A percentile compares a stretch with the other conserved stretches of the same genome.
These are phyloP conservation scores for Nephelium lappaceum DNA, from an alignment of 345 rosid species.

Conservation along the genomic window DNA sequence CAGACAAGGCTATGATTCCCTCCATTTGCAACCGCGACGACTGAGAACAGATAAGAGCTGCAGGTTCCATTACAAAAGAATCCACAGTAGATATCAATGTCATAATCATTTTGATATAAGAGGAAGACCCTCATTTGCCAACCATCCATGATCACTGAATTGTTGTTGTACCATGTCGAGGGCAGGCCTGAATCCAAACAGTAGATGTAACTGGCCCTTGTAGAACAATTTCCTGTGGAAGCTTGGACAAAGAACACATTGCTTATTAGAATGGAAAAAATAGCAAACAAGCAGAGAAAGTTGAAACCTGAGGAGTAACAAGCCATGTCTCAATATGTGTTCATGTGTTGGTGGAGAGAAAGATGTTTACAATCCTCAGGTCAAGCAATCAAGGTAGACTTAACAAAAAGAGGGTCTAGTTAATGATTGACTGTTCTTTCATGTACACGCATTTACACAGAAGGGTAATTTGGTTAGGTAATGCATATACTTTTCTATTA, in stretches of 20 bases:
- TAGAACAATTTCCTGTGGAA: constrained; percentile 3
- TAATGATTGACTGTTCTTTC: no score
- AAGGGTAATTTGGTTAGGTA: no score
- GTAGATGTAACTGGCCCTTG: constrained; percentile 14
- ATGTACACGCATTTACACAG: no score
- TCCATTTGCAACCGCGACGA: neutral
- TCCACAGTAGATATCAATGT: constrained; percentile 3
- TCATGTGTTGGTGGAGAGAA: neutral
- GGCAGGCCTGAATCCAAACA: constrained; percentile 16
- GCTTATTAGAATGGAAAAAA: constrained; percentile 2
- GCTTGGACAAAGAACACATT: neutral
- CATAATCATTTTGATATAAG: neutral
- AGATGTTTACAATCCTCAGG: neutral
- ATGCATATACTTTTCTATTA: no score
- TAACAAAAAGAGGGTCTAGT: neutral
- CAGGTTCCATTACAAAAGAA: constrained; percentile 18
- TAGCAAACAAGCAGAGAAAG: neutral
- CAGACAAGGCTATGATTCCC: neutral
- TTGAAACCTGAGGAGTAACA: neutral
- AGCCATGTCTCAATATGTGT: neutral
- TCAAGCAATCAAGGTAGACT: neutral
- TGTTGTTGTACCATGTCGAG: constrained; percentile 23
- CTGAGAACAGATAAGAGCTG: constrained; percentile 4
- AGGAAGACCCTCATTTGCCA: constrained; percentile 20
- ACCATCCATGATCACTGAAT: constrained; percentile 16